Evolutionary conservation across 2,329 filamentous ascomycete species (phyloP), one percentile per base, ranked within the genome.

Genomic region (Neocucurbitaria cava): DNA sequence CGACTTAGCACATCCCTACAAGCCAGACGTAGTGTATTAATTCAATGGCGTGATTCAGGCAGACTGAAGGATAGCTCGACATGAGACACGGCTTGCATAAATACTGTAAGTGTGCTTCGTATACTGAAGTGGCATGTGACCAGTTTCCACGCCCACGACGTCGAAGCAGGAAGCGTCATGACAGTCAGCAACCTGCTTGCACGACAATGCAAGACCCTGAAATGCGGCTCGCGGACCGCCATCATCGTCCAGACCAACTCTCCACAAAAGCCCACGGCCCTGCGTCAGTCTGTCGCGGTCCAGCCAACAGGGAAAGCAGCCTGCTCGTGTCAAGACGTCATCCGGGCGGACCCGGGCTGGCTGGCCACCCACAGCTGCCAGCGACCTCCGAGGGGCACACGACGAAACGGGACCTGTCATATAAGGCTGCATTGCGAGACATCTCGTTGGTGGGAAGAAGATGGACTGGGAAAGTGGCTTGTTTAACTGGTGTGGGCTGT

Each of bases 331-430:
- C 17, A 23, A 30, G 30, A 62, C 62, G 62, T 67, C 64, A 67
- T 64, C 49, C 64, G 62, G 62, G 43, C 36, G 52, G 53, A 62
- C 11, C 59, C 64, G 62, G 64, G 38, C 33, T 38, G 40, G 21
- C 20, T 41, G 52, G 52, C 58, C 26, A 57, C 45, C 39, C 41
- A 54, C 40, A 24, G 23, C 38, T 20, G 33, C 33, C 9, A 18
- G 31, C 28, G n/a, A 24, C 10, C 38, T 40, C 20, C 43, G 30
- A 21, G 23, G 20, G 47, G 61, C 59, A 61, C 58, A 55, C 57
- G 49, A 57, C 55, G 36, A 45, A 21, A 41, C 44, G 18, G 17
- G 36, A 38, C 43, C 38, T 42, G 35, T 51, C 49, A 30, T 40
- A 57, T 24, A 28, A 18, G 36, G 33, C 43, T 48, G 44, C 40